Evolutionary conservation across 768 basidiomycete species (phyloP).

Genomic region (Lactifluus subvellereus): DNA sequence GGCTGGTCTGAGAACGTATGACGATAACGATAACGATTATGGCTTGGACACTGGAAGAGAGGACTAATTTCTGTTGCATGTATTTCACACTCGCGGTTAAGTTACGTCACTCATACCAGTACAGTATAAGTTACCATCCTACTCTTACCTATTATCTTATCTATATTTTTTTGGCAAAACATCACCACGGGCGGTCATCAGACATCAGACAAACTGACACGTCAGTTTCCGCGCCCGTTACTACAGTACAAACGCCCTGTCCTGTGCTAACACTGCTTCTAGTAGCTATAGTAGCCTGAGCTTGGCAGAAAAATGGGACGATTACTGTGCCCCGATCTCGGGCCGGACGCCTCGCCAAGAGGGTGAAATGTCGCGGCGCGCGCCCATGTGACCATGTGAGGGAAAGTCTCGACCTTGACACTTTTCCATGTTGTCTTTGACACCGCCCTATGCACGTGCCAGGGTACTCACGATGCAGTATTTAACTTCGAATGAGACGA

Average conservation of each 20-base stretch:
- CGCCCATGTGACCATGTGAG: too few relatives aligned
- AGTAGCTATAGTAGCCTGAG: too few relatives aligned
- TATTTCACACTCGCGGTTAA: conserved; percentile 2
- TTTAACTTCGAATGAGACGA: background rate
- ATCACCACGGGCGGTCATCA: background rate
- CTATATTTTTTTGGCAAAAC: conserved; percentile 1
- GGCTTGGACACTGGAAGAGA: conserved; percentile 22
- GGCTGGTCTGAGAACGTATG: conserved; percentile 1
- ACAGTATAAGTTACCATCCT: background rate
- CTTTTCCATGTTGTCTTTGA: too few relatives aligned
- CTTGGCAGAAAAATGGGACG: too few relatives aligned
- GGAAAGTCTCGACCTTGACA: too few relatives aligned
- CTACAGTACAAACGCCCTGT: too few relatives aligned
- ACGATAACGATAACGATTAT: background rate
- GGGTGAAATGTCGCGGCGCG: too few relatives aligned
- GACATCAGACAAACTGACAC: background rate
- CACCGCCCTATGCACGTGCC: background rate
- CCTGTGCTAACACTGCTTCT: too few relatives aligned
- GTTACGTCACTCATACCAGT: background rate
- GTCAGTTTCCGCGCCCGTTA: background rate
- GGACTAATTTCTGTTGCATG: conserved; percentile 8
- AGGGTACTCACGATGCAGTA: background rate
- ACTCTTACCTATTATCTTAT: conserved; percentile 13
- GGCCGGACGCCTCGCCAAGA: too few relatives aligned
- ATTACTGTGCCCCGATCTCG: too few relatives aligned